A percentile compares a stretch with the other conserved stretches of the same genome.
These are phyloP conservation scores for Rhizoclosmatium globosum DNA, from an alignment of 192 early-diverging fungal genomes.

Conservation along the genomic window DNA sequence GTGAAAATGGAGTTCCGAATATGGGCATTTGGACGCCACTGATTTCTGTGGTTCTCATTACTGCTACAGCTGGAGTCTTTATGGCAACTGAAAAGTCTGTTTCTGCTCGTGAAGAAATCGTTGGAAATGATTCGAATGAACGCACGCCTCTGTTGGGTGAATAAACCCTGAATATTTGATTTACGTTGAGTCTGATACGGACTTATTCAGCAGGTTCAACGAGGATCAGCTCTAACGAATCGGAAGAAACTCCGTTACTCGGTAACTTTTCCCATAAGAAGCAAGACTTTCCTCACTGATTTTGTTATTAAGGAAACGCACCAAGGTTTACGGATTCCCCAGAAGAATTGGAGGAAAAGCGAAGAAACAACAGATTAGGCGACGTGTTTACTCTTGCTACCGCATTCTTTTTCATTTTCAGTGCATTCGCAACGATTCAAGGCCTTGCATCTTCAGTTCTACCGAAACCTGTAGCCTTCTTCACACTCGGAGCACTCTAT, in stretches of 20 bases:
- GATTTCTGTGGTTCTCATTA: background rate
- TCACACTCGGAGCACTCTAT: conserved; percentile 30
- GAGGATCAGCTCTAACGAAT: too few relatives aligned
- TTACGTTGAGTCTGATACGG: too few relatives aligned
- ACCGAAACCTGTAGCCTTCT: conserved; percentile 32
- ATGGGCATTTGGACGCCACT: conserved; percentile 23
- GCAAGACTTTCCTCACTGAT: too few relatives aligned
- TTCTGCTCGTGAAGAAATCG: background rate
- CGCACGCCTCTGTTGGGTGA: conserved; percentile 12
- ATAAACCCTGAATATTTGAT: background rate
- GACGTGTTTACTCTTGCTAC: conserved; percentile 28
- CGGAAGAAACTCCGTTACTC: too few relatives aligned
- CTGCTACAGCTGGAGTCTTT: conserved; percentile 24
- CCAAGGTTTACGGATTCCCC: background rate
- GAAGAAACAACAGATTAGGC: conserved; percentile 17
- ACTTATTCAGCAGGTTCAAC: too few relatives aligned
- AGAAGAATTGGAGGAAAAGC: conserved; percentile 12
- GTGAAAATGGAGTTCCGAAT: conserved; percentile 15
- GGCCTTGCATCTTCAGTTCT: conserved; percentile 33
- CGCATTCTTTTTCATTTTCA: conserved; percentile 44
- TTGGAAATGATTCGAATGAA: conserved; percentile 3
- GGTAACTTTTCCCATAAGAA: too few relatives aligned
- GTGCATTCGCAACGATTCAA: conserved; percentile 34
- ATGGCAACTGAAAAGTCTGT: background rate
- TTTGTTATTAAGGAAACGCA: background rate